These are phyloP conservation scores for Talaromyces adpressus DNA, from an alignment of 495 filamentous ascomycete species.

Conservation along the genomic window DNA sequence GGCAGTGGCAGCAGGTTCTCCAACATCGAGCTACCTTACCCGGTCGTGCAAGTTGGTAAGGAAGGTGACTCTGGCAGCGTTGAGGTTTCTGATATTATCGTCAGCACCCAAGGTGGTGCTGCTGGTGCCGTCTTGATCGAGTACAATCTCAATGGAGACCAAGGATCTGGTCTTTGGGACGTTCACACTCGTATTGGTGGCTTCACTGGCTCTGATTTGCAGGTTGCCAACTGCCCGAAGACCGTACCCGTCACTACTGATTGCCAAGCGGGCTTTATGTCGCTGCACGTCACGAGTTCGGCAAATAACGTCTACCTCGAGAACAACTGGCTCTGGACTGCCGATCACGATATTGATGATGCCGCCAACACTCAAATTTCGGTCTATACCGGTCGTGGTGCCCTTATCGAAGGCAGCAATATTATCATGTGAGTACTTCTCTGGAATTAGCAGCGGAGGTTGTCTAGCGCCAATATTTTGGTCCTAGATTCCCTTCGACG, in stretches of 20 bases:
- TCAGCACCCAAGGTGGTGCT: constrained; percentile 47
- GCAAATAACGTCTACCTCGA: constrained; percentile 52
- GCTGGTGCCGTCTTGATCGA: constrained; percentile 69
- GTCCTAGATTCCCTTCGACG: neutral
- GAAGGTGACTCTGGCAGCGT: constrained; percentile 43
- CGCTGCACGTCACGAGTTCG: constrained; percentile 54
- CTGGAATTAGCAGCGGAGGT: neutral
- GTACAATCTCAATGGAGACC: constrained; percentile 54
- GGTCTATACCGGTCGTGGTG: constrained; percentile 61
- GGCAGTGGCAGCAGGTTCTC: constrained; percentile 54
- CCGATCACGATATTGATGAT: constrained; percentile 69
- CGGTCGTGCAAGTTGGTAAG: constrained; percentile 58
- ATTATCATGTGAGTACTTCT: constrained; percentile 47
- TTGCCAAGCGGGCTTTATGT: constrained; percentile 61
- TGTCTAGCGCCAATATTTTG: neutral
- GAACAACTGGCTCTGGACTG: constrained; percentile 65
- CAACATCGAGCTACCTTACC: constrained; percentile 53
- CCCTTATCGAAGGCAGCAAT: constrained; percentile 50
- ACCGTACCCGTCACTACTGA: constrained; percentile 22
- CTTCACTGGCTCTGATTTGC: constrained; percentile 44
- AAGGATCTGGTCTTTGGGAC: constrained; percentile 51
- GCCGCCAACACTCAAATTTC: constrained; percentile 51
- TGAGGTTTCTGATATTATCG: constrained; percentile 56
- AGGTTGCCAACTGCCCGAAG: constrained; percentile 44
- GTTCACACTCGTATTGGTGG: constrained; percentile 52